Evolutionary conservation across 2,329 filamentous ascomycete species (phyloP).

Genomic region (Penicillium sp.): DNA sequence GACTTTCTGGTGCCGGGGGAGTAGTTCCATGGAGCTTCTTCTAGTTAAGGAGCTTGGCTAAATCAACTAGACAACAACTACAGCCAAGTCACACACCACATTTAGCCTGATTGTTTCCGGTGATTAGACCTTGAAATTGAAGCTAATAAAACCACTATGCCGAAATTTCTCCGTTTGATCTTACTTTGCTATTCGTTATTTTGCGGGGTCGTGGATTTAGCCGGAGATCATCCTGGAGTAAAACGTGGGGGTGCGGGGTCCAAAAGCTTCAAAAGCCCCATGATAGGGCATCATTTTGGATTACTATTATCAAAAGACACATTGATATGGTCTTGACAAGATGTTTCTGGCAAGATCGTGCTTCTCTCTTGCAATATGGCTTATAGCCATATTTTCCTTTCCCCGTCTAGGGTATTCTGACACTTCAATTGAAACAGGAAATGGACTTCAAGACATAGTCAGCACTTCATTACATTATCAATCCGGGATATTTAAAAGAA

Average conservation of each 20-base stretch:
- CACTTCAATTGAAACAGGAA: background rate
- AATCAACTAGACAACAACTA: background rate
- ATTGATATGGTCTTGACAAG: background rate
- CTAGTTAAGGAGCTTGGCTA: background rate
- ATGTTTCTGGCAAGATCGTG: background rate
- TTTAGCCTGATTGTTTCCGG: background rate
- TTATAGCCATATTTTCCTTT: background rate
- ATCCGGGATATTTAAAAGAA: background rate
- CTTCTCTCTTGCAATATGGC: background rate
- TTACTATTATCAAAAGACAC: background rate
- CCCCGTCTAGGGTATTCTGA: background rate
- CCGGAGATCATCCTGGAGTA: background rate
- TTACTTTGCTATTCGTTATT: background rate
- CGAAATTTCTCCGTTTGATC: background rate
- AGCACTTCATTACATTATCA: background rate
- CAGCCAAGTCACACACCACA: background rate
- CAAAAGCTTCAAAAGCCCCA: background rate
- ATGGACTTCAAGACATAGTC: background rate
- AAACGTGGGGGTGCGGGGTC: background rate
- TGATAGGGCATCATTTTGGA: background rate
- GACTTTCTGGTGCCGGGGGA: background rate
- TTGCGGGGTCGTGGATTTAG: background rate
- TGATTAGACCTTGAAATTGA: background rate
- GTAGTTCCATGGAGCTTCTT: background rate
- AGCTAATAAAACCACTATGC: background rate